Percentiles rank a stretch among this genome's conserved stretches.
These are phyloP conservation scores for Remersonia thermophila DNA, from an alignment of 2,329 filamentous ascomycete species.

Conservation along the genomic window DNA sequence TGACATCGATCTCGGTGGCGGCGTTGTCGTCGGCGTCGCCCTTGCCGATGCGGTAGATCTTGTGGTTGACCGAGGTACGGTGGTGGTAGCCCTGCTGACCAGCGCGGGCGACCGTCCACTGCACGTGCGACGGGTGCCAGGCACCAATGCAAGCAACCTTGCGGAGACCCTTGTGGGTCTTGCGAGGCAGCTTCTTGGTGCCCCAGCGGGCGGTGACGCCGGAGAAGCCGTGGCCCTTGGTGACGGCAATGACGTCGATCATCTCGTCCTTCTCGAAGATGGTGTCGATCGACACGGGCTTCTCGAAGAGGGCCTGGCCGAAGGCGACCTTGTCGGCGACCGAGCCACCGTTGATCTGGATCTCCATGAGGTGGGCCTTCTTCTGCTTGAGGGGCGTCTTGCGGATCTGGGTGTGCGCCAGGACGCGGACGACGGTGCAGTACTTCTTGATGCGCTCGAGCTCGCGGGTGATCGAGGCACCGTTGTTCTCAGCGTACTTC, in stretches of 20 bases:
- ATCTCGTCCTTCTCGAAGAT: conserved; percentile 99
- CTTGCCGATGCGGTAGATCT: conserved; percentile 98
- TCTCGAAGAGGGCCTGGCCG: conserved; percentile 94
- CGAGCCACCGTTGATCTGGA: conserved; percentile 98
- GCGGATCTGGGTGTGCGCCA: conserved; percentile 98
- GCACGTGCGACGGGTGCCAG: conserved; percentile 99
- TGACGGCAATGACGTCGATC: conserved; percentile 98
- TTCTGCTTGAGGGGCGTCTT: conserved; percentile 99
- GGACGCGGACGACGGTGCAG: conserved; percentile 97
- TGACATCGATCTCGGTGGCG: conserved; percentile 88
- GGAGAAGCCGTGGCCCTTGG: conserved; percentile 97
- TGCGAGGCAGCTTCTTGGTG: conserved; percentile 99
- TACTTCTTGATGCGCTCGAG: conserved; percentile 99
- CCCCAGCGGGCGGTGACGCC: conserved; percentile 98
- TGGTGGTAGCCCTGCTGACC: conserved; percentile 99
- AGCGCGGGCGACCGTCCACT: conserved; percentile 99
- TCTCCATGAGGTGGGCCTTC: conserved; percentile 99
- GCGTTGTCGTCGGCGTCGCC: conserved; percentile 82
- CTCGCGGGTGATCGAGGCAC: conserved; percentile 85
- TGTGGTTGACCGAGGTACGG: conserved; percentile 99
- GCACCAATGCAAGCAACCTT: conserved; percentile 99
- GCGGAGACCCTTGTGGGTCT: conserved; percentile 99
- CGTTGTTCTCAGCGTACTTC: conserved; percentile 93
- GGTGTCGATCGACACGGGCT: conserved; percentile 82
- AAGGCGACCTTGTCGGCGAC: conserved; percentile 95